Evolutionary conservation across 768 basidiomycete species (phyloP), one percentile per base, ranked within the genome.

Genomic region (Panellus pusillus): DNA sequence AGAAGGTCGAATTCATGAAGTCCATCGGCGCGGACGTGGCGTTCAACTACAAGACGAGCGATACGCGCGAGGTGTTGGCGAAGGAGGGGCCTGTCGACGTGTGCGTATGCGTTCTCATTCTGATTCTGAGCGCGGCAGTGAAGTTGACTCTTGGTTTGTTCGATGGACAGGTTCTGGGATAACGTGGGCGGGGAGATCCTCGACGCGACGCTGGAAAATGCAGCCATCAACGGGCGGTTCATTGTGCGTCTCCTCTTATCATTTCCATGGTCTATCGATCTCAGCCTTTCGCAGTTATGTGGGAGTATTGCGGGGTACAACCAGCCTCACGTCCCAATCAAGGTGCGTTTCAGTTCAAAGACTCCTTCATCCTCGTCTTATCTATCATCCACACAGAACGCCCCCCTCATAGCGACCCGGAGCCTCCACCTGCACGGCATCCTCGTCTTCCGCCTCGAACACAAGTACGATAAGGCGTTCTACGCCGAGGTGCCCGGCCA

Each of bases 31-130:
- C 81, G 0, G 86, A 90, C 60, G 76, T 84, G 9, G 81, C 76
- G 0, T 88, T 87, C 71, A 87, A 89, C 66, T 89, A 87, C 70
- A 87, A 91, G 74, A 87, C 77, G 0, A 72, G 72, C 0, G 70
- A 71, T 40, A 82, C 80, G 0, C 62, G 61, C 1, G 79, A 83
- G 14, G 70, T 86, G 2, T 69, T 91, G 29, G 62, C 65, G 58
- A 76, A 75, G 54, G 77, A 88, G 59, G 86, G 85, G 0, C 74
- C 75, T 6, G 68, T 79, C 28, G 70, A 79, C 47, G 66, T 78
- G 75, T 76, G 53, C 18, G 72, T 61, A 11, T 12, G 42, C 12
- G 14, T 47, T 31, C 14, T 37, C 9, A 42, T 29, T 38, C 14
- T 44, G 24, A 18, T 15, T 15, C 47, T 20, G 13, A 35, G 20